These are phyloP conservation scores for Ceratocystis cacaofunesta DNA, from an alignment of 2,329 filamentous ascomycete species.

Conservation along the genomic window DNA sequence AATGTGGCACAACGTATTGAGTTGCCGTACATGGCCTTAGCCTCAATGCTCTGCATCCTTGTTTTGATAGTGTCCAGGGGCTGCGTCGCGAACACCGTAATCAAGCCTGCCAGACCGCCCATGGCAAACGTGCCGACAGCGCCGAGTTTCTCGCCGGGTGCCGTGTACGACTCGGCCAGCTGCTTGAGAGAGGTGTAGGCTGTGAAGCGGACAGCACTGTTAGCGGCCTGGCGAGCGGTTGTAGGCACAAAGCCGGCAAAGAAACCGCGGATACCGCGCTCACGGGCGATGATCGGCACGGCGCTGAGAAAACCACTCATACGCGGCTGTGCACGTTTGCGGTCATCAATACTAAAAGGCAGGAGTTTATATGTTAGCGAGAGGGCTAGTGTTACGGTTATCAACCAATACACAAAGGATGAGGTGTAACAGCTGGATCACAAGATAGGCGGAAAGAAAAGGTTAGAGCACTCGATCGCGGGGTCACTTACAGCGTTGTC, in stretches of 20 bases:
- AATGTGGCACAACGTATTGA: conserved; percentile 66
- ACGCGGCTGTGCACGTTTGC: conserved; percentile 69
- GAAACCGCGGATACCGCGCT: conserved; percentile 80
- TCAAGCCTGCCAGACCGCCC: conserved; percentile 73
- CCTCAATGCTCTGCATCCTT: conserved; percentile 91
- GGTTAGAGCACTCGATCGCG: not conserved
- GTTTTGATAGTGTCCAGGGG: conserved; percentile 91
- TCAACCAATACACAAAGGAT: not conserved
- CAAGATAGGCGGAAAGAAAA: not conserved
- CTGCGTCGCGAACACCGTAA: conserved; percentile 70
- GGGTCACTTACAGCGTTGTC: conserved; percentile 58
- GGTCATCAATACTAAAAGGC: conserved; percentile 66
- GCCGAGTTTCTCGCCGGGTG: conserved; percentile 88
- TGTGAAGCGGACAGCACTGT: conserved; percentile 81
- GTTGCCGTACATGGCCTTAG: conserved; percentile 67
- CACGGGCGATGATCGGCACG: conserved; percentile 69
- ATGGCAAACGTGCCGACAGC: conserved; percentile 78
- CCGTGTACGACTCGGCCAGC: conserved; percentile 77
- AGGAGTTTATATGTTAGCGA: not conserved
- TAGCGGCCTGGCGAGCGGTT: conserved; percentile 85
- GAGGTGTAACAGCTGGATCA: not conserved
- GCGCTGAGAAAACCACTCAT: conserved; percentile 89
- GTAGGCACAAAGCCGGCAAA: conserved; percentile 96
- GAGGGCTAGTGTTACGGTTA: not conserved
- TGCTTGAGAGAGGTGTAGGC: conserved; percentile 85